Base-by-base conservation (phyloP, 1,139 yeast species). In the Geotrichum macrosporum region DNA sequence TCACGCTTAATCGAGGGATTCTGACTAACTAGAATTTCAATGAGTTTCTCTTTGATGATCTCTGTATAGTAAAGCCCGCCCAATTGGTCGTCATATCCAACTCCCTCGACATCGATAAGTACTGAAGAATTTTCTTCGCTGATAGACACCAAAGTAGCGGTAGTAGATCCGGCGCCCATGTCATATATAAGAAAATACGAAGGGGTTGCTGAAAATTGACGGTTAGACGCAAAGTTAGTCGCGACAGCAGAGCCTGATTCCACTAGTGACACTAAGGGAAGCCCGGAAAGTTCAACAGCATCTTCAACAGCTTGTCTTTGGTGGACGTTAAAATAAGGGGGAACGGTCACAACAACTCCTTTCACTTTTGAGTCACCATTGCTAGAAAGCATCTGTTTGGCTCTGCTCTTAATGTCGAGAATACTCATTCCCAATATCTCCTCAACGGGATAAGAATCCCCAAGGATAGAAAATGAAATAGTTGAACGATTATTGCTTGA, bases 211-310 rank as follows among this genome's bases (percentile, higher is more conserved):
- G 57, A 47, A 47, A 69, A 67, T 51, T 63, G 58, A 45, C 76
- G 70, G 32, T 73, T 74, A 35, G 82, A 72, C 16, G 77, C 74
- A 62, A 79, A 88, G 61, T 88, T 87, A 41, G 86, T 69, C 1
- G 95, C 96, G 19, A 87, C 92, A 1, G 97, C 89, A 15, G 87
- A 70, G 15, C 96, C 97, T 63, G 92, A 97, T 59, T 85, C 92
- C 2, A 89, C 84, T 44, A 87, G 69, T 0, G 84, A 78, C 53
- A 83, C 74, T 18, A 81, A 74, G 34, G 75, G 73, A 55, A 84
- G 69, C 18, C 83, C 86, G 1, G 95, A 84, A 47, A 86, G 69
- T 39, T 76, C 76, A 36, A 84, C 82, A 2, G 94, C 80, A 58
- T 87, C 95, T 37, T 75, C 68, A 43, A 87, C 68, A 0, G 96